A percentile compares a stretch with the other conserved stretches of the same genome.
Evolutionary conservation across 495 filamentous ascomycete genomes (phyloP).

Genomic region (Evernia prunastri): DNA sequence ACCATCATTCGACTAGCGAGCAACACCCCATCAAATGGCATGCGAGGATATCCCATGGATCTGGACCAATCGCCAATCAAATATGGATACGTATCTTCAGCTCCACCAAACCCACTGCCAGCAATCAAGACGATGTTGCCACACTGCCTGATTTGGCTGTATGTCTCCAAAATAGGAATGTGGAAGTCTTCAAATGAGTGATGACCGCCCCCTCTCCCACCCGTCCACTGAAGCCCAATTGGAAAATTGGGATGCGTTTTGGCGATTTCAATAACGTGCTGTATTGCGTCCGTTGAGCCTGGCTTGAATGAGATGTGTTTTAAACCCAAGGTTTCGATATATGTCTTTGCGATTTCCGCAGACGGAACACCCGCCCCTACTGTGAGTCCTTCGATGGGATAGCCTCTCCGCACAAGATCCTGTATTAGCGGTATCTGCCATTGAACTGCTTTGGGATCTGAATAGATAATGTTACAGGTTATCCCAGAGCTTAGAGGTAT

Average conservation of each 20-base stretch:
- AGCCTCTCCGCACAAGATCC: constrained; percentile 25
- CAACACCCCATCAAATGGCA: constrained; percentile 47
- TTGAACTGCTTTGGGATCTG: constrained; percentile 32
- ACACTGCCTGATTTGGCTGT: constrained; percentile 39
- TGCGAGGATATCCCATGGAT: constrained; percentile 36
- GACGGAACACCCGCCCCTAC: constrained; percentile 49
- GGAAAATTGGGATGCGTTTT: constrained; percentile 42
- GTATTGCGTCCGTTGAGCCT: constrained; percentile 40
- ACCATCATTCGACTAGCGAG: constrained; percentile 47
- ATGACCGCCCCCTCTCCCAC: constrained; percentile 46
- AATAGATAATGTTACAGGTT: constrained; percentile 39
- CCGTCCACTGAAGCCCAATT: constrained; percentile 47
- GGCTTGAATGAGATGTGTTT: constrained; percentile 48
- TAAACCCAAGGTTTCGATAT: constrained; percentile 42
- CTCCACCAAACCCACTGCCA: constrained; percentile 44
- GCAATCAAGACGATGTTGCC: constrained; percentile 44
- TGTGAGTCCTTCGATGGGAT: constrained; percentile 39
- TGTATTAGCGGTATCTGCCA: constrained; percentile 36
- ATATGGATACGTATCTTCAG: constrained; percentile 44
- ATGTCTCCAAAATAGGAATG: constrained; percentile 40
- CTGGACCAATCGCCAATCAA: constrained; percentile 42
- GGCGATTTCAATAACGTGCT: constrained; percentile 43
- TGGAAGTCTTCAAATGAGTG: constrained; percentile 50
- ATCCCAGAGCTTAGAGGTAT: constrained; percentile 35
- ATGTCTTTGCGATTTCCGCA: constrained; percentile 41